A percentile compares a stretch with the other conserved stretches of the same genome.
phyloP scores from a whole-genome alignment of 208 protist species.

The Angomonas desouzai region DNA sequence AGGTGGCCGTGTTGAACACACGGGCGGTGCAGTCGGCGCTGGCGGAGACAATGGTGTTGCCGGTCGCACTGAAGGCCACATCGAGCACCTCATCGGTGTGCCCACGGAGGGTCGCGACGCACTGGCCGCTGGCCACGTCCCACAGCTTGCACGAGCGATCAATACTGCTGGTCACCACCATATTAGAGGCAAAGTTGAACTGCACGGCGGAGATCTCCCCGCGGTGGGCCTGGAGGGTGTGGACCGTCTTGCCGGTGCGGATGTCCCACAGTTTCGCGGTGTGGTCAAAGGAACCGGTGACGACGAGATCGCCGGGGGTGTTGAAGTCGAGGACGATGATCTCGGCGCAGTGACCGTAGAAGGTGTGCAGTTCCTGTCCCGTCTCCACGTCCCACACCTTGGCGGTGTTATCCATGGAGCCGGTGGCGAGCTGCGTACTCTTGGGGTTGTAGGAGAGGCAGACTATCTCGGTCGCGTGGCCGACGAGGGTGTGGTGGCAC shows the following conservation, averaged over 20 bases:
- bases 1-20: slow-evolving; percentile 90
- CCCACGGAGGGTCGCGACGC: slow-evolving; percentile 84
- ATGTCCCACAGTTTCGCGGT: slow-evolving; percentile 94
- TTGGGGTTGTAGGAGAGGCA: slow-evolving; percentile 94
- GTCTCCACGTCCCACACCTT: slow-evolving; percentile 94
- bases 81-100: slow-evolving; percentile 95
- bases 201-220: slow-evolving; percentile 92
- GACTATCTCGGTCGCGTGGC: slow-evolving; percentile 95
- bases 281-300: slow-evolving; percentile 94
- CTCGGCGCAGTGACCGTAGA: slow-evolving; percentile 92
- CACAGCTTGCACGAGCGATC: slow-evolving; percentile 95
- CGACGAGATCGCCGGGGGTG: slow-evolving; percentile 60
- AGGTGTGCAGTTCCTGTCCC: slow-evolving; percentile 83
- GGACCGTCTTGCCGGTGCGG: slow-evolving; percentile 71
- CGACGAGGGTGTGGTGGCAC: slow-evolving; percentile 87
- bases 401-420: slow-evolving; percentile 95
- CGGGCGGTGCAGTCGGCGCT: slow-evolving; percentile 93
- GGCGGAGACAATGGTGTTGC: slow-evolving; percentile 88
- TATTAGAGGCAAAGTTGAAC: slow-evolving; percentile 92
- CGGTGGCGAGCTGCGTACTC: slow-evolving; percentile 88
- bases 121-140: slow-evolving; percentile 89
- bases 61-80: slow-evolving; percentile 88
- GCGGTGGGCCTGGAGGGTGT: slow-evolving; percentile 89
- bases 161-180: slow-evolving; percentile 92
- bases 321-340: slow-evolving; percentile 92